Evolutionary conservation across 2,329 filamentous ascomycete species (phyloP).

Genomic region (Xylaria sp.): DNA sequence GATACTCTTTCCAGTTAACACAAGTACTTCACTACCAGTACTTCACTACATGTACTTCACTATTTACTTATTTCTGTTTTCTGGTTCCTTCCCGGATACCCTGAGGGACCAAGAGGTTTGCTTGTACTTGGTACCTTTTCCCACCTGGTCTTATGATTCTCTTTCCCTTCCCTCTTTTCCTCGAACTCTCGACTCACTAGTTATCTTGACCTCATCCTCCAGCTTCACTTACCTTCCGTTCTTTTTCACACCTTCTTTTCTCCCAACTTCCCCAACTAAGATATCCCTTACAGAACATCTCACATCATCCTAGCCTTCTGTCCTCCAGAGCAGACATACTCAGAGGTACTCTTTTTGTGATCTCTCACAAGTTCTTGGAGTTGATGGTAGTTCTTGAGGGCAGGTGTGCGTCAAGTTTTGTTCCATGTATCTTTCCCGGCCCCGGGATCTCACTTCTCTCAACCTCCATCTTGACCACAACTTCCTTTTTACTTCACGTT

Average conservation of each 20-base stretch:
- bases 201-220: not conserved
- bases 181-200: not conserved
- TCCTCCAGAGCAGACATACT: not conserved
- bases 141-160: not conserved
- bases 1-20: slow-evolving; percentile 17
- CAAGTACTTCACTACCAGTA: not conserved
- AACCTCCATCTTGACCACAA: not conserved
- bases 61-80: not conserved
- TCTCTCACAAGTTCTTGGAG: not conserved
- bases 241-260: not conserved
- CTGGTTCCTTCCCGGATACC: not conserved
- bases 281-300: not conserved
- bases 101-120: not conserved
- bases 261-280: not conserved
- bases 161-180: slow-evolving; percentile 11
- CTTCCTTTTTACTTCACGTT: not conserved
- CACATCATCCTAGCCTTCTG: not conserved
- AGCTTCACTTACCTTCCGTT: not conserved
- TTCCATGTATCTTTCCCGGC: slow-evolving; percentile 2
- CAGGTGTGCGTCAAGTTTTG: not conserved
- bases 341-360: not conserved
- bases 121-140: slow-evolving; percentile 7
- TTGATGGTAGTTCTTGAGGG: not conserved
- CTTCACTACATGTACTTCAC: not conserved
- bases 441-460: not conserved